Evolutionary conservation across 805 yeast species (phyloP).

Genomic region (Teunomyces pallodes): DNA sequence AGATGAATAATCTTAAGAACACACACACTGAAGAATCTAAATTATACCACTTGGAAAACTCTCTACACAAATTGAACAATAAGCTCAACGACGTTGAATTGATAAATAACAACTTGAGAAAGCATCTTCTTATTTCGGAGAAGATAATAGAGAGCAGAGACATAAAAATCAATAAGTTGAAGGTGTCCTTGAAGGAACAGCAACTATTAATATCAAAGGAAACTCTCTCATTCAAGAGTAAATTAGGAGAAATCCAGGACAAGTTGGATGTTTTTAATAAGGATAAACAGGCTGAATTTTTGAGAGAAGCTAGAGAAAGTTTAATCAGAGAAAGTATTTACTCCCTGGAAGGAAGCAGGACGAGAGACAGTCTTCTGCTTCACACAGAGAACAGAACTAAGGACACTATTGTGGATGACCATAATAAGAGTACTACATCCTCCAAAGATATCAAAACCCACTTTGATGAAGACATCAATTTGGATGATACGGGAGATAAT

Average conservation of each 20-base stretch:
- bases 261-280: constrained; percentile 12
- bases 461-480: not conserved
- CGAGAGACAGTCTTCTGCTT: constrained; percentile 12
- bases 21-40: constrained; percentile 47
- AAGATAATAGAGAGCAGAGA: constrained; percentile 58
- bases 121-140: constrained; percentile 54
- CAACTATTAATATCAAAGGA: constrained; percentile 49
- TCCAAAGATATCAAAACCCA: not conserved
- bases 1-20: constrained; percentile 26
- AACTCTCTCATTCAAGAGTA: constrained; percentile 47
- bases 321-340: constrained; percentile 14
- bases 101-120: constrained; percentile 56
- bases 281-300: constrained; percentile 12
- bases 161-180: constrained; percentile 54
- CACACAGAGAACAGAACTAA: constrained; percentile 12
- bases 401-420: constrained; percentile 9
- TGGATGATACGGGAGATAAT: not conserved
- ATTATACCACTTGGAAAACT: constrained; percentile 52
- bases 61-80: constrained; percentile 55
- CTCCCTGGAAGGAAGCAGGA: constrained; percentile 12
- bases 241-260: constrained; percentile 29
- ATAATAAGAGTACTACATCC: not conserved
- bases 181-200: constrained; percentile 48
- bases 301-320: constrained; percentile 11
- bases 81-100: constrained; percentile 60